Percentiles rank a stretch among this genome's conserved stretches.
Conservation (phyloP, 495 filamentous ascomycete species). For the Penicillium arizonense region DNA sequence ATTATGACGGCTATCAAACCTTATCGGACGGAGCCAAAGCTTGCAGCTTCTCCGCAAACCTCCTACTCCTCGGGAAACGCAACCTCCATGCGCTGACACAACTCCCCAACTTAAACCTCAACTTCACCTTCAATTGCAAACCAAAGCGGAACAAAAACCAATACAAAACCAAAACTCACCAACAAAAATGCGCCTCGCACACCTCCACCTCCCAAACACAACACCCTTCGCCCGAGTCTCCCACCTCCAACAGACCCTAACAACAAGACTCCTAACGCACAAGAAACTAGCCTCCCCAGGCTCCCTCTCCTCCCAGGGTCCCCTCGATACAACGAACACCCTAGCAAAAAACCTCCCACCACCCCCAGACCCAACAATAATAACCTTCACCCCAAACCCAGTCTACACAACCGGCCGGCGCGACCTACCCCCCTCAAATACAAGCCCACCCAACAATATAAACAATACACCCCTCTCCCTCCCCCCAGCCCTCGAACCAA, state of each 20-base stretch:
- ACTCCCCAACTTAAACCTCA: not conserved
- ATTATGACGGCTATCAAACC: slow-evolving; percentile 6
- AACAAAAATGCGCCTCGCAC: slow-evolving; percentile 52
- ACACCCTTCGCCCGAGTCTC: slow-evolving; percentile 50
- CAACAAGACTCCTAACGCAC: slow-evolving; percentile 43
- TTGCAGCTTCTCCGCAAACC: slow-evolving; percentile 30
- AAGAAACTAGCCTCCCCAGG: slow-evolving; percentile 35
- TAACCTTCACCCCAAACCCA: slow-evolving; percentile 81
- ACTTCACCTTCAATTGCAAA: not conserved
- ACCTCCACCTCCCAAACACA: slow-evolving; percentile 66
- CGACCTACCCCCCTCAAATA: slow-evolving; percentile 60
- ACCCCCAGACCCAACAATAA: slow-evolving; percentile 63
- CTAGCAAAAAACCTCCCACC: slow-evolving; percentile 30
- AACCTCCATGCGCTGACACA: not conserved
- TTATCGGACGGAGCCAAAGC: slow-evolving; percentile 18
- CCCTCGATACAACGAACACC: slow-evolving; percentile 1
- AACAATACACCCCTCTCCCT: slow-evolving; percentile 31
- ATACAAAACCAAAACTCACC: not conserved
- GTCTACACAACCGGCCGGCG: slow-evolving; percentile 91
- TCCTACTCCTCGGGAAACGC: slow-evolving; percentile 21
- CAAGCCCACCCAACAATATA: slow-evolving; percentile 19
- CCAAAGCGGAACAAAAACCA: slow-evolving; percentile 1
- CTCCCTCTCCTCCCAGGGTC: slow-evolving; percentile 23
- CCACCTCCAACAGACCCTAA: slow-evolving; percentile 48
- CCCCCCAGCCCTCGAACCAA: slow-evolving; percentile 38